phyloP scores from a whole-genome alignment of 2,329 filamentous ascomycete genomes.

The Coniochaeta sp. region DNA sequence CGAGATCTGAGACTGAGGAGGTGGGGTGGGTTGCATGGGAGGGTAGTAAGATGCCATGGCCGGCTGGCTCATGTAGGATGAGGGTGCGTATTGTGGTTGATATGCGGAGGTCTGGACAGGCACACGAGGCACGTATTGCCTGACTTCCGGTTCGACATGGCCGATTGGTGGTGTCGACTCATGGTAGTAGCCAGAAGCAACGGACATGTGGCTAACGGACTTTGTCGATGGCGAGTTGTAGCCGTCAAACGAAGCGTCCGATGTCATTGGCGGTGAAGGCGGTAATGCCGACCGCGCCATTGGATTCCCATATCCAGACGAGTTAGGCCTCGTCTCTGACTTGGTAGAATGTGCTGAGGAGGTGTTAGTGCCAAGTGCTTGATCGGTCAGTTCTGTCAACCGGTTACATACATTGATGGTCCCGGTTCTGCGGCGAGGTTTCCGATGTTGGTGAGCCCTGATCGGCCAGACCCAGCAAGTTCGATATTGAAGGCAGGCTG shows the following conservation, averaged over 20 bases:
- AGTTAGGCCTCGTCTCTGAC: slow-evolving; percentile 38
- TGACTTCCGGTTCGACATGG: slow-evolving; percentile 39
- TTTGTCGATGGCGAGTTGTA: slow-evolving; percentile 64
- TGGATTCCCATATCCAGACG: slow-evolving; percentile 42
- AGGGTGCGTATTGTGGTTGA: slow-evolving; percentile 36
- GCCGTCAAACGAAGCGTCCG: slow-evolving; percentile 71
- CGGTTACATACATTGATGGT: slow-evolving; percentile 15
- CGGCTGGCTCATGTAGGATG: slow-evolving; percentile 35
- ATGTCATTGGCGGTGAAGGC: slow-evolving; percentile 80
- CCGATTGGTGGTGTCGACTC: slow-evolving; percentile 49
- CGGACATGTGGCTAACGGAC: slow-evolving; percentile 48
- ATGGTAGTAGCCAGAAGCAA: slow-evolving; percentile 51
- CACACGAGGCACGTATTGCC: slow-evolving; percentile 35
- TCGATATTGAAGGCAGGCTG: slow-evolving; percentile 89
- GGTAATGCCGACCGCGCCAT: slow-evolving; percentile 53
- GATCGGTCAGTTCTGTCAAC: no score
- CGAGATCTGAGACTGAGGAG: slow-evolving; percentile 43
- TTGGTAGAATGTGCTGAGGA: slow-evolving; percentile 24
- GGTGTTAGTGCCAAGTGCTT: no score
- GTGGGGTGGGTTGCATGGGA: slow-evolving; percentile 37
- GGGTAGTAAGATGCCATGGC: slow-evolving; percentile 51
- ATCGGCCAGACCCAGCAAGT: slow-evolving; percentile 77
- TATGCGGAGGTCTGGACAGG: slow-evolving; percentile 34
- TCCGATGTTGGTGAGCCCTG: slow-evolving; percentile 54
- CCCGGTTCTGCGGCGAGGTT: slow-evolving; percentile 30